Conservation (phyloP, 805 yeast genomes). For the Candida maltosa region DNA sequence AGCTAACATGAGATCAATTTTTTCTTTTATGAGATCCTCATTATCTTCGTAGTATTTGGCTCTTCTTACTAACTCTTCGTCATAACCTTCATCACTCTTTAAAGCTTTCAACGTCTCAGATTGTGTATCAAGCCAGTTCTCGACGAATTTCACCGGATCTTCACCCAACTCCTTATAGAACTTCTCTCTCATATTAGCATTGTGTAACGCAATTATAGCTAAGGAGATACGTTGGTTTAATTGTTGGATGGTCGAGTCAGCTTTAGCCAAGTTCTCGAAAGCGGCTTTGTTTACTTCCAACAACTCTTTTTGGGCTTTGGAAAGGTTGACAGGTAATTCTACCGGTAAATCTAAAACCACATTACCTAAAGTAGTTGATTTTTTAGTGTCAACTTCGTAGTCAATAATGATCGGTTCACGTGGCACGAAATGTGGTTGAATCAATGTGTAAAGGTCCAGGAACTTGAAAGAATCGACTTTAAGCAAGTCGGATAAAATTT, state of each 20-base stretch:
- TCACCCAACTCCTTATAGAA: constrained; percentile 73
- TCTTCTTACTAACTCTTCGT: constrained; percentile 84
- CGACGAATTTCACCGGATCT: constrained; percentile 74
- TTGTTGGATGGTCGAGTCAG: constrained; percentile 42
- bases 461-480: constrained; percentile 56
- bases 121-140: constrained; percentile 75
- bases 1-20: constrained; percentile 72
- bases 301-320: constrained; percentile 34
- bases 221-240: constrained; percentile 42
- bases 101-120: constrained; percentile 80
- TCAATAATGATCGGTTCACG: constrained; percentile 75
- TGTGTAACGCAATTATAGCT: constrained; percentile 52
- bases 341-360: constrained; percentile 67
- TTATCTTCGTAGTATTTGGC: constrained; percentile 78
- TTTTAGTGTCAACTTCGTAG: constrained; percentile 73
- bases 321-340: constrained; percentile 36
- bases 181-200: constrained; percentile 62
- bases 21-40: constrained; percentile 62
- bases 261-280: constrained; percentile 40
- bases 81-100: constrained; percentile 84
- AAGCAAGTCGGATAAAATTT: constrained; percentile 42
- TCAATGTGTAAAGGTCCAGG: constrained; percentile 66
- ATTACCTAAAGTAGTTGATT: constrained; percentile 78
- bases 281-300: constrained; percentile 34
- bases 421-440: constrained; percentile 71